A percentile compares a stretch with the other conserved stretches of the same genome.
Conservation (phyloP, 2,329 filamentous ascomycete genomes). For the Didymella segeticola region DNA sequence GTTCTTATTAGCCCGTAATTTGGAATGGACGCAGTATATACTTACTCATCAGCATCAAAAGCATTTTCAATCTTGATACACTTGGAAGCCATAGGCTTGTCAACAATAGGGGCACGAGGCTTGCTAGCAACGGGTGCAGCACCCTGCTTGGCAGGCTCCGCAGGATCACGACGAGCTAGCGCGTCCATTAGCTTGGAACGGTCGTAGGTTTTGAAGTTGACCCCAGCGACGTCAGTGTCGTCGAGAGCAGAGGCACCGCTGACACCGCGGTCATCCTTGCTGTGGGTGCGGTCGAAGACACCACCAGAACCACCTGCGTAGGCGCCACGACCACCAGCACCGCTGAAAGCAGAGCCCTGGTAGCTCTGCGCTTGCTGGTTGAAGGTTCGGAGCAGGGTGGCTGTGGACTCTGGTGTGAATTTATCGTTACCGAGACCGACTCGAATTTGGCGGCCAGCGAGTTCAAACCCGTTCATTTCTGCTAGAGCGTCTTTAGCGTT, state of each 20-base stretch:
- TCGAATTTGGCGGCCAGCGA: slow-evolving; percentile 94
- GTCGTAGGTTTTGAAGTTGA: slow-evolving; percentile 99
- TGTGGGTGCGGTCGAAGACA: slow-evolving; percentile 88
- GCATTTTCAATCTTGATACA: slow-evolving; percentile 95
- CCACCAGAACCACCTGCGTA: slow-evolving; percentile 74
- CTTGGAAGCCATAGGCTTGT: slow-evolving; percentile 83
- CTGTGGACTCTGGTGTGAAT: slow-evolving; percentile 96
- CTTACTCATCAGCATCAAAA: slow-evolving; percentile 92
- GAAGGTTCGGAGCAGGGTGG: slow-evolving; percentile 90
- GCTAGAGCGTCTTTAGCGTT: slow-evolving; percentile 94
- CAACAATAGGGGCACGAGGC: slow-evolving; percentile 79
- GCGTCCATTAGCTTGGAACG: slow-evolving; percentile 98
- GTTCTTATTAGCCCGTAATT: slow-evolving; percentile 21
- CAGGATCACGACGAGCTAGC: slow-evolving; percentile 80
- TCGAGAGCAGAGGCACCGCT: slow-evolving; percentile 93
- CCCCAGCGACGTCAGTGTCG: slow-evolving; percentile 95
- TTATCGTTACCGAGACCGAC: slow-evolving; percentile 99
- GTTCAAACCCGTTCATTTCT: slow-evolving; percentile 99
- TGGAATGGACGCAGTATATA: not conserved
- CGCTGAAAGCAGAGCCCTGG: slow-evolving; percentile 91
- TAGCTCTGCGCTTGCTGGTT: slow-evolving; percentile 68
- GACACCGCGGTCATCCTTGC: slow-evolving; percentile 85
- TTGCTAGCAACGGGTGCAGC: slow-evolving; percentile 62
- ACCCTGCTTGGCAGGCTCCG: slow-evolving; percentile 65
- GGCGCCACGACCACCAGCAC: slow-evolving; percentile 83